phyloP scores from a whole-genome alignment of 371 early-diverging fungal genomes.

The Zopfochytrium polystomum region DNA sequence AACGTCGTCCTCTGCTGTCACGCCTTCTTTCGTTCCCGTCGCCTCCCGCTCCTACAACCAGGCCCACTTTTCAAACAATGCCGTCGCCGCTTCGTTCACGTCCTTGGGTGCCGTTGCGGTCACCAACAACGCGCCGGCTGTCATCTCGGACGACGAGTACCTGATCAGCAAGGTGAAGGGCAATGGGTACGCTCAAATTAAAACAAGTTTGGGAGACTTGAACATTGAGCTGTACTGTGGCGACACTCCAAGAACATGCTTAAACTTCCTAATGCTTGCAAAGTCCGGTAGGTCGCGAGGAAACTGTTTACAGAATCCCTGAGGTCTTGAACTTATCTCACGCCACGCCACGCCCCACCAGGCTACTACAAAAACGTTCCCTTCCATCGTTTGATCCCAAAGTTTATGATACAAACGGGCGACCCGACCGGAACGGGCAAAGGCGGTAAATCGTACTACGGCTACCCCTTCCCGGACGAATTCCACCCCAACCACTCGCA shows the following conservation, averaged over 20 bases:
- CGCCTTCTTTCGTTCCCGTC: constrained; percentile 42
- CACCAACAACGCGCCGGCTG: constrained; percentile 53
- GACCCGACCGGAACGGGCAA: constrained; percentile 89
- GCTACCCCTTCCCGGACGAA: constrained; percentile 69
- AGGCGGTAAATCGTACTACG: constrained; percentile 85
- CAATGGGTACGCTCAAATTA: constrained; percentile 69
- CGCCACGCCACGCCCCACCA: constrained; percentile 3
- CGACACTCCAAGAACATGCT: constrained; percentile 82
- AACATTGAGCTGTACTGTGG: constrained; percentile 83
- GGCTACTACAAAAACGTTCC: constrained; percentile 77
- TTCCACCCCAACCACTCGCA: constrained; percentile 73
- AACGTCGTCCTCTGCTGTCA: constrained; percentile 24
- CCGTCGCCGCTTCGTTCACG: constrained; percentile 79
- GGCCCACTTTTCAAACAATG: constrained; percentile 79
- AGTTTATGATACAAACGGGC: constrained; percentile 95
- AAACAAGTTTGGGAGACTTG: constrained; percentile 82
- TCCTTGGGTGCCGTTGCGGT: constrained; percentile 77
- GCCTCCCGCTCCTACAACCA: constrained; percentile 61
- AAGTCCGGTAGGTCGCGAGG: constrained; percentile 42
- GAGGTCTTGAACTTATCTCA: neutral
- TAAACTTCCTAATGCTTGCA: constrained; percentile 86
- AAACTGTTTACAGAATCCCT: too few relatives aligned
- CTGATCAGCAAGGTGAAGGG: constrained; percentile 68
- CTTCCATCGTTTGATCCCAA: constrained; percentile 87
- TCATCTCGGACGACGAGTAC: constrained; percentile 76